Evolutionary conservation across 2,329 filamentous ascomycete species (phyloP), one percentile per base, ranked within the genome.

Genomic region (Calonectria pseudoturangicola): DNA sequence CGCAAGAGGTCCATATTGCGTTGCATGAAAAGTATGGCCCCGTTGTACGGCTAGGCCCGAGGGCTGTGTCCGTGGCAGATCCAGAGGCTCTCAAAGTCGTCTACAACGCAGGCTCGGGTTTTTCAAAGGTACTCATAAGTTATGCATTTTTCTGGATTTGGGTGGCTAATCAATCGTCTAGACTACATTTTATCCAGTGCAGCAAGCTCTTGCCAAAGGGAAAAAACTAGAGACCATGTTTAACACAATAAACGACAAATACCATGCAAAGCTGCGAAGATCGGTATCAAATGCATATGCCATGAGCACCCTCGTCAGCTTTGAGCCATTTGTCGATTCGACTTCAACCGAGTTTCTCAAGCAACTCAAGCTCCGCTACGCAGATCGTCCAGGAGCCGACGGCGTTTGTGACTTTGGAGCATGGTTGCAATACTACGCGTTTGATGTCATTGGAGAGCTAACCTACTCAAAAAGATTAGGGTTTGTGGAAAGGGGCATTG

Each of bases 241-340:
- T 13, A 60, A 60, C 36, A 41, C 54, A 16, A 27, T 25, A 7
- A 60, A 60, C 18, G 54, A 60, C 54, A 60, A 60, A 28, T 60
- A 60, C 8, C 54, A 60, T 16, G 54, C 54, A 41, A 60, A 27
- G 16, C 54, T 60, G 6, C 25, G 33, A 18, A 60, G 39, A 18
- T 60, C 54, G 2, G 54, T 60, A 3, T 60, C 54, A 0, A 60
- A 60, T 18, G 54, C 54, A 28, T 60, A 41, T 41, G 33, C 54
- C 36, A 60, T 60, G 54, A 60, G 54, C 15, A 60, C 54, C 9
- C 13, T 60, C 5, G 54, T 60, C n/a, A 36, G 54, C n/a, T 60
- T 60, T 28, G 33, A 60, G n/a, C 33, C 54, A 12, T 60, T 60
- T 41, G 33, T 60, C 27, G 54, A 60, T 41, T 60, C 33, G 18